Evolutionary conservation across 208 protist genomes (phyloP).

Genomic region (Leishmania tarentolae): DNA sequence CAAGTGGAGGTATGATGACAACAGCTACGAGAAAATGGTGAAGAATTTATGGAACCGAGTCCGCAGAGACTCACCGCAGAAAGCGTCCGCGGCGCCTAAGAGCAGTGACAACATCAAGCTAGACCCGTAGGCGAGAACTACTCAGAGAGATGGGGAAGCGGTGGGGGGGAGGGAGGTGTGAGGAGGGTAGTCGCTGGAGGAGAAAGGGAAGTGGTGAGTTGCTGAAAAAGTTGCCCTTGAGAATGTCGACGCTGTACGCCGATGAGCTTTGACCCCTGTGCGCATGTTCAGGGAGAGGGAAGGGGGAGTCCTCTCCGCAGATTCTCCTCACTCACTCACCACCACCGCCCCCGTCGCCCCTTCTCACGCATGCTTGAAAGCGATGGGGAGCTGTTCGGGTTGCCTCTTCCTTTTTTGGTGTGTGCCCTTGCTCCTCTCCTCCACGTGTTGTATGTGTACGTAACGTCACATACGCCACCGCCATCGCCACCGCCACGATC

Average conservation of each 20-base stretch:
- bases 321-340: neutral
- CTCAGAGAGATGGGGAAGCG: neutral
- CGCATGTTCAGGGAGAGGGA: neutral
- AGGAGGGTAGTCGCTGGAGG: neutral
- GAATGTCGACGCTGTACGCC: neutral
- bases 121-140: constrained; percentile 26
- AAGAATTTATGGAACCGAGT: constrained; percentile 36
- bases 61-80: constrained; percentile 16
- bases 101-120: constrained; percentile 11
- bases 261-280: neutral
- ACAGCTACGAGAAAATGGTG: constrained; percentile 25
- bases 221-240: neutral
- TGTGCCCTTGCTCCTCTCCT: neutral
- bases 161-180: neutral
- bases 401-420: neutral
- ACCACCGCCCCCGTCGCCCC: neutral
- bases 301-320: neutral
- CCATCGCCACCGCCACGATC: neutral
- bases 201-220: neutral
- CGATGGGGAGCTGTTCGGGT: neutral
- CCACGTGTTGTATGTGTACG: neutral
- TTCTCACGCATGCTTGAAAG: neutral
- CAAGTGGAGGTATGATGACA: constrained; percentile 8
- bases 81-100: constrained; percentile 1
- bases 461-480: neutral